Conservation (phyloP, 2,329 filamentous ascomycete species). For the Blumeria graminis region DNA sequence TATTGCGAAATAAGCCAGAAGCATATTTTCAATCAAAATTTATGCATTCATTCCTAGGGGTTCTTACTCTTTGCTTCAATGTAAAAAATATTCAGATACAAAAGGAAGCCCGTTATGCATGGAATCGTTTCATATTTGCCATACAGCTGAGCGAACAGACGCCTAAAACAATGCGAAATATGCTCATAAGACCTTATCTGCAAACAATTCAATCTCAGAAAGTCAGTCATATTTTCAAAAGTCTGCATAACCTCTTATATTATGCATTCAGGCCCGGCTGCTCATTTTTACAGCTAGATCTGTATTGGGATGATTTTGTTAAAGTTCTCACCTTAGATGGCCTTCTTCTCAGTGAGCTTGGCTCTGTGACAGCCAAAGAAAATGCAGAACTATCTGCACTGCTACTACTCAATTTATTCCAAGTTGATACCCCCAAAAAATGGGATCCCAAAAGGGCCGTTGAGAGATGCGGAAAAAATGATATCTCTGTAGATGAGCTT, state of each 20-base stretch:
- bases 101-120: conserved; percentile 57
- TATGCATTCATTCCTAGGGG: conserved; percentile 47
- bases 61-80: conserved; percentile 71
- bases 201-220: conserved; percentile 43
- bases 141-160: conserved; percentile 38
- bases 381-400: conserved; percentile 33
- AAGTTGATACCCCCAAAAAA: conserved; percentile 26
- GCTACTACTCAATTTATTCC: conserved; percentile 51
- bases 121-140: conserved; percentile 63
- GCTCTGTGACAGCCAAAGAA: conserved; percentile 20
- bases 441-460: conserved; percentile 57
- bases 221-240: conserved; percentile 32
- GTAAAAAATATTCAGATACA: conserved; percentile 46
- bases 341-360: conserved; percentile 18
- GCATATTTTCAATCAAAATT: conserved; percentile 43
- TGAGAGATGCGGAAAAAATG: conserved; percentile 22
- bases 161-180: conserved; percentile 28
- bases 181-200: conserved; percentile 43
- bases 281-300: conserved; percentile 39
- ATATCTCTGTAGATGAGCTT: conserved; percentile 39
- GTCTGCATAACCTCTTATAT: conserved; percentile 61
- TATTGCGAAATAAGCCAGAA: conserved; percentile 39
- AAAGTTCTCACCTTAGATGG: conserved; percentile 35
- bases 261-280: conserved; percentile 55
- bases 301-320: conserved; percentile 58